Evolutionary conservation across 257 asterid genomes (phyloP).

Genomic region (Salvia splendens): DNA sequence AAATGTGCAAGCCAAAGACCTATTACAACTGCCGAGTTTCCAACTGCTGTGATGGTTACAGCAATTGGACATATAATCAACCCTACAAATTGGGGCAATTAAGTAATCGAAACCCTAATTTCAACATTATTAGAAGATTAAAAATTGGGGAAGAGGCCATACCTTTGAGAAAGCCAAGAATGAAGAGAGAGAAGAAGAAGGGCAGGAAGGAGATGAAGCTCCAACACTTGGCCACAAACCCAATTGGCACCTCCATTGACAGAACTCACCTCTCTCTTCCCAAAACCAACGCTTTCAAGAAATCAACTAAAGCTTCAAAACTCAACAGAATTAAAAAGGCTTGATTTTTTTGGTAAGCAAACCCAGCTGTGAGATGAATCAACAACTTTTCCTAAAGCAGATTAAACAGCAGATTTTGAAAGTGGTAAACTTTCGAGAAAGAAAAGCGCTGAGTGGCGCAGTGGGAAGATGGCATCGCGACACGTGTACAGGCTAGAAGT

Average conservation of each 20-base stretch:
- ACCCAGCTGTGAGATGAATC: neutral
- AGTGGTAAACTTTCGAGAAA: neutral
- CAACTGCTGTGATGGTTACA: conserved; percentile 44
- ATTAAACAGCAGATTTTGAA: neutral
- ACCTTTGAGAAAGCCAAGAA: conserved; percentile 82
- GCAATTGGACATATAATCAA: conserved; percentile 59
- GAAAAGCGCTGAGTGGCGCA: conserved; percentile 27
- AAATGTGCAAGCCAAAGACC: conserved; percentile 93
- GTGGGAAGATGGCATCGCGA: conserved; percentile 16
- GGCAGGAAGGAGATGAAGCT: conserved; percentile 80
- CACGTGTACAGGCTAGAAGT: conserved; percentile 29
- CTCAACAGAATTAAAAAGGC: neutral
- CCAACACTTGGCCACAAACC: conserved; percentile 70
- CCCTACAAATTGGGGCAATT: conserved; percentile 42
- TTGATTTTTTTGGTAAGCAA: neutral
- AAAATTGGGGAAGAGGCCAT: neutral
- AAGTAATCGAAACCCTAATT: neutral
- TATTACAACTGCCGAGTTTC: conserved; percentile 74
- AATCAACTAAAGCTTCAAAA: neutral
- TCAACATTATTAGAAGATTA: neutral
- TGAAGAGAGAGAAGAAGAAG: conserved; percentile 68
- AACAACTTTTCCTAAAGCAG: neutral
- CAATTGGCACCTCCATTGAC: conserved; percentile 76
- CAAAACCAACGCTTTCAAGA: neutral
- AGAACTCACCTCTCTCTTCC: neutral